phyloP scores from a whole-genome alignment of 2,329 filamentous ascomycete genomes.

The Phaeosphaeria sp. region DNA sequence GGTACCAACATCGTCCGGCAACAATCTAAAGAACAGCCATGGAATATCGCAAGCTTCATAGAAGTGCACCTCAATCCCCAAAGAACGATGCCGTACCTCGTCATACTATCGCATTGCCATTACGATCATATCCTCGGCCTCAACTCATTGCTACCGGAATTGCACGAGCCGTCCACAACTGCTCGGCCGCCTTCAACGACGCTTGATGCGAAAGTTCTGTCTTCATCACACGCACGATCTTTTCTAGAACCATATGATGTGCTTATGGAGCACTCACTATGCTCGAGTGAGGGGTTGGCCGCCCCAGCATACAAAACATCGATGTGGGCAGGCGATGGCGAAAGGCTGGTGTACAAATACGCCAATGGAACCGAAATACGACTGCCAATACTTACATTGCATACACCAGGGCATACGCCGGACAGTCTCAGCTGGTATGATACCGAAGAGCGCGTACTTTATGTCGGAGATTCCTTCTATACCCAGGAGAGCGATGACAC shows the following conservation, averaged over 20 bases:
- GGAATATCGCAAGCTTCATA: slow-evolving; percentile 17
- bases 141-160: slow-evolving; percentile 1
- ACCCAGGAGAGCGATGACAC: slow-evolving; percentile 2
- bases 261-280: background rate
- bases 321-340: background rate
- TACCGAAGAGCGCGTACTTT: slow-evolving; percentile 10
- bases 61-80: slow-evolving; percentile 14
- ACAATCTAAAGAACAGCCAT: background rate
- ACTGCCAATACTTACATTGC: slow-evolving; percentile 10
- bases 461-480: slow-evolving; percentile 17
- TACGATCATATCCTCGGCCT: slow-evolving; percentile 21
- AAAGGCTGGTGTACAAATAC: background rate
- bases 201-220: background rate
- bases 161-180: too few species aligned
- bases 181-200: background rate
- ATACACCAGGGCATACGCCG: slow-evolving; percentile 18
- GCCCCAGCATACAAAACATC: background rate
- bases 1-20: slow-evolving; percentile 1
- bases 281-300: background rate
- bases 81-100: slow-evolving; percentile 7
- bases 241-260: background rate
- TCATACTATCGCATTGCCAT: slow-evolving; percentile 20
- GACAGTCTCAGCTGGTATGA: slow-evolving; percentile 18
- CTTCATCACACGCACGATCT: background rate
- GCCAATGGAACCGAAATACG: background rate